These are phyloP conservation scores for Veloboletus limbatus DNA, from an alignment of 1,284 basidiomycete species.

Conservation along the genomic window DNA sequence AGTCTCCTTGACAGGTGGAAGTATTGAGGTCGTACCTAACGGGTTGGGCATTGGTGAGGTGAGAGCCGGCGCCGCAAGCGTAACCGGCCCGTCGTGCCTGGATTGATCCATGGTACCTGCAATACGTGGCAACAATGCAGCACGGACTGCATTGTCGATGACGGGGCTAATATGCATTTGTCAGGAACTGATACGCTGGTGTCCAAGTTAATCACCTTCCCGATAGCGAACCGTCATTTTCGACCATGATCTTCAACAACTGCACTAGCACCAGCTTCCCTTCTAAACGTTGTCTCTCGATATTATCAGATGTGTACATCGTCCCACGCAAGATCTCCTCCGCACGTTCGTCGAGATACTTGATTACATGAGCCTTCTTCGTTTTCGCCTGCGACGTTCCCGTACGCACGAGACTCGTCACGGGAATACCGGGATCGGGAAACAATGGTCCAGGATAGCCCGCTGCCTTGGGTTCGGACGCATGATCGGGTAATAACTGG, in stretches of 20 bases:
- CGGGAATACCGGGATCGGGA: constrained; percentile 67
- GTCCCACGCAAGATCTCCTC: constrained; percentile 77
- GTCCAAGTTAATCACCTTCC: constrained; percentile 57
- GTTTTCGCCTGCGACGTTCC: constrained; percentile 68
- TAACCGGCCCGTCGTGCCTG: constrained; percentile 23
- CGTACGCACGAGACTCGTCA: constrained; percentile 67
- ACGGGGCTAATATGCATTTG: constrained; percentile 50
- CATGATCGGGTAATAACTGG: constrained; percentile 66
- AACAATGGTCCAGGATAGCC: constrained; percentile 85
- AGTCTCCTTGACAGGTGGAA: constrained; percentile 33
- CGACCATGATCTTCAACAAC: constrained; percentile 75
- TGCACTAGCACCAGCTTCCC: constrained; percentile 76
- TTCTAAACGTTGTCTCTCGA: constrained; percentile 63
- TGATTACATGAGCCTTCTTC: constrained; percentile 77
- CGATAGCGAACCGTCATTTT: constrained; percentile 81
- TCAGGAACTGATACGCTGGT: constrained; percentile 15
- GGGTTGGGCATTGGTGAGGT: constrained; percentile 18
- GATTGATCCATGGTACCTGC: constrained; percentile 22
- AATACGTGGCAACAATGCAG: constrained; percentile 62
- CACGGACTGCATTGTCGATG: constrained; percentile 63
- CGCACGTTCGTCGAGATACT: constrained; percentile 73
- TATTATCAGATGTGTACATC: constrained; percentile 61
- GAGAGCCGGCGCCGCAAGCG: constrained; percentile 19
- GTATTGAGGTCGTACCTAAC: constrained; percentile 22
- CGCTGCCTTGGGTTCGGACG: constrained; percentile 53